Evolutionary conservation across 805 yeast genomes (phyloP), one percentile per base, ranked within the genome.

Genomic region (Candida alai): DNA sequence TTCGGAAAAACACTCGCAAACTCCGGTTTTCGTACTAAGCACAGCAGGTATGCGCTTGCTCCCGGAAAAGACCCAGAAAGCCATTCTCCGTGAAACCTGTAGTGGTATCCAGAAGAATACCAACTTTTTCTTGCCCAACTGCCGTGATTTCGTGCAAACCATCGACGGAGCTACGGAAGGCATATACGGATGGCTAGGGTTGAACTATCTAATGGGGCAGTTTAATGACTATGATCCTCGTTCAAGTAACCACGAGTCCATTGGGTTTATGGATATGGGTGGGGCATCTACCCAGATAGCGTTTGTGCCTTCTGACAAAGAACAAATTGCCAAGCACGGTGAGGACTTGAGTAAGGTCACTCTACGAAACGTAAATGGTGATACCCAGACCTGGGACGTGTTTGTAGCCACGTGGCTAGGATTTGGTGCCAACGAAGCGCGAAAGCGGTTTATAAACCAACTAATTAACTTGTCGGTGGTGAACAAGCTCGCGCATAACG

Each of bases 211-310:
- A 36, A 73, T 82, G 58, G 82, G 84, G 1, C 74, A 74, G 40
- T 64, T 84, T 31, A 68, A 80, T 40, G 54, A 70, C 34, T 74
- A 70, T 45, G 68, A 68, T 23, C 45, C 60, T 5, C 35, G 42
- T 2, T 55, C 52, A 8, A 52, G 57, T 2, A 45, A 30, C 3
- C 83, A 74, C 47, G 58, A 59, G n/a, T 78, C 95, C 0, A 80
- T 74, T 44, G 98, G 98, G 4, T 90, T 93, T 48, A 83, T 93
- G 90, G 98, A 93, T 57, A 93, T 93, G 98, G 98, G 98, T 11
- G 98, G 98, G 10, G 98, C 98, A 0, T 87, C 96, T 2, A 87
- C 96, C 0, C 98, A 93, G 53, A 76, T 93, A 15, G 95, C 97
- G 6, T 93, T 89, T 69, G 88, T 84, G 6, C 97, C 97, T 0